Percentiles rank a stretch among this genome's conserved stretches.
These are phyloP conservation scores for Sonneratia caseolaris DNA, from an alignment of 345 rosid species.

Conservation along the genomic window DNA sequence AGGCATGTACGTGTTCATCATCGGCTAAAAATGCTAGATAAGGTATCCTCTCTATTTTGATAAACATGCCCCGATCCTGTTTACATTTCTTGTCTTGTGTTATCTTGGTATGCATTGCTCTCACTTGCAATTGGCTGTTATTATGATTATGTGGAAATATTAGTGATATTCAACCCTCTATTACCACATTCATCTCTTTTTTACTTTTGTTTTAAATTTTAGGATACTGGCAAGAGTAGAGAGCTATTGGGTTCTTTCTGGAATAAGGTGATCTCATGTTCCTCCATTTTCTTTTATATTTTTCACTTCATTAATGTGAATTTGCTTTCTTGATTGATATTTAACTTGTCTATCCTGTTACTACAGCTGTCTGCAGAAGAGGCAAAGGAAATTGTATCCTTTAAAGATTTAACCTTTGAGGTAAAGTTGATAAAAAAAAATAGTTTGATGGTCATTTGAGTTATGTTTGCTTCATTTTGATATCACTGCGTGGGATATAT, in stretches of 20 bases:
- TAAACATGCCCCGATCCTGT: not conserved
- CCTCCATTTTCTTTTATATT: not conserved
- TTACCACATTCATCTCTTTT: not conserved
- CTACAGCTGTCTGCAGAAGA: constrained; percentile 61
- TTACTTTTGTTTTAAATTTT: constrained; percentile 6
- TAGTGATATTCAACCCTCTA: not conserved
- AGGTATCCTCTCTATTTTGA: constrained; percentile 31
- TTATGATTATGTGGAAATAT: not conserved
- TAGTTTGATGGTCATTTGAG: not conserved
- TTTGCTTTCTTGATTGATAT: not conserved
- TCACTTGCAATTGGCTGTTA: not conserved
- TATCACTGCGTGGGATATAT: not conserved
- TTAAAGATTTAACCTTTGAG: constrained; percentile 54
- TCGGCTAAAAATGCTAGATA: constrained; percentile 65
- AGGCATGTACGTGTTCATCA: constrained; percentile 89
- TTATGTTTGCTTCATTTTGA: not conserved
- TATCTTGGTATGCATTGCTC: not conserved
- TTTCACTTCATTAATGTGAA: not conserved
- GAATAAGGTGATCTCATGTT: constrained; percentile 51
- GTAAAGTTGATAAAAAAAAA: constrained; percentile 19
- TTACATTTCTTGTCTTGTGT: not conserved
- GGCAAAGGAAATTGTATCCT: constrained; percentile 57
- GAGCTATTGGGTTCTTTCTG: constrained; percentile 63
- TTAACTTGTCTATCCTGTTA: constrained; percentile 8
- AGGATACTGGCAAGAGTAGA: constrained; percentile 74